Percentiles rank a stretch among this genome's conserved stretches.
Conservation (phyloP, 2,329 filamentous ascomycete genomes). For the Alternaria incomplexa region DNA sequence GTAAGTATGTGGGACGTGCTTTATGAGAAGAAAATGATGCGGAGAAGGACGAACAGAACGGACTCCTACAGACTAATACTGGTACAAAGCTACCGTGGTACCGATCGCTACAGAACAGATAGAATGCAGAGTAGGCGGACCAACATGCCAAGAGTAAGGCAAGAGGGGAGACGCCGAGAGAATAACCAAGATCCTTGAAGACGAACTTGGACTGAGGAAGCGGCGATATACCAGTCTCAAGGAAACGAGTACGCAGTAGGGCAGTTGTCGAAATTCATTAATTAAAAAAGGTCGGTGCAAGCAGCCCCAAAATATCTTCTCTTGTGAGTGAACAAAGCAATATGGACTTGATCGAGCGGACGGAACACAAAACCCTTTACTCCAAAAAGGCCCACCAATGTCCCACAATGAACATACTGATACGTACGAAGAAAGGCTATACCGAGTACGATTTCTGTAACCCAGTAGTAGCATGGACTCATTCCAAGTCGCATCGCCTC, state of each 20-base stretch:
- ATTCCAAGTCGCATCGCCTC: background rate
- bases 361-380: constrained; percentile 1
- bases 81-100: constrained; percentile 12
- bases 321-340: constrained; percentile 2
- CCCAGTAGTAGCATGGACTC: background rate
- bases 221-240: too few species aligned
- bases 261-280: constrained; percentile 11
- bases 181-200: too few species aligned
- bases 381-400: constrained; percentile 5
- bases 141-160: constrained; percentile 5
- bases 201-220: too few species aligned
- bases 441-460: background rate
- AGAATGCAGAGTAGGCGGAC: background rate
- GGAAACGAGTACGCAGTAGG: too few species aligned
- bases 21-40: too few species aligned
- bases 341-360: background rate
- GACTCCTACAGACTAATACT: constrained; percentile 13
- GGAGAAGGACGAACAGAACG: constrained; percentile 1
- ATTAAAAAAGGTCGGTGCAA: constrained; percentile 9
- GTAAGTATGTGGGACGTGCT: too few species aligned
- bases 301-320: constrained; percentile 5
- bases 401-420: constrained; percentile 5
- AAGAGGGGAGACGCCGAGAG: background rate
- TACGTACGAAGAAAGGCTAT: background rate
- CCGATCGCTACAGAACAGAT: too few species aligned